phyloP scores from a whole-genome alignment of 2,329 filamentous ascomycete species.

The Graphilbum ipis-grandicollis region DNA sequence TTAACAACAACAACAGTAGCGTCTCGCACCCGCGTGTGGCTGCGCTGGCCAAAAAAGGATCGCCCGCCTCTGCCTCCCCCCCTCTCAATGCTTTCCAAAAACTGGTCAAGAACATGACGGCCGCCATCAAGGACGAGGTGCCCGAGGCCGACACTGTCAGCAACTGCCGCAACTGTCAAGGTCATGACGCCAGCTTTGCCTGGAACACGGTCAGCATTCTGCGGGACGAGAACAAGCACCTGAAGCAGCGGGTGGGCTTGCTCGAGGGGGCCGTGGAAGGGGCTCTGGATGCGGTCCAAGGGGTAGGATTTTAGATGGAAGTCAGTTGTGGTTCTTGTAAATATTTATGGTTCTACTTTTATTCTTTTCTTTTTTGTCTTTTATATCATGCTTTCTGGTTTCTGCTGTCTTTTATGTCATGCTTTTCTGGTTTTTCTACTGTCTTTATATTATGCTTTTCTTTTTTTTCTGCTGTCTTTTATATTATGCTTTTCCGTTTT shows the following conservation, averaged over 20 bases:
- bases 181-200: conserved; percentile 39
- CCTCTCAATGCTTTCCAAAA: conserved; percentile 30
- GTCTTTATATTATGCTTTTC: too few species aligned
- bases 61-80: conserved; percentile 13
- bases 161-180: conserved; percentile 37
- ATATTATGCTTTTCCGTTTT: too few species aligned
- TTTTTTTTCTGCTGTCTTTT: too few species aligned
- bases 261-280: conserved; percentile 43
- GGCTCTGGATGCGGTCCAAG: conserved; percentile 41
- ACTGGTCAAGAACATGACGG: conserved; percentile 26
- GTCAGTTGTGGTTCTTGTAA: too few species aligned
- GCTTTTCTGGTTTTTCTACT: too few species aligned
- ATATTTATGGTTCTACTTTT: too few species aligned
- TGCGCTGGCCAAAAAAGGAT: too few species aligned
- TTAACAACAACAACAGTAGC: conserved; percentile 2
- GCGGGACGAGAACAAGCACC: conserved; percentile 41
- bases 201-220: conserved; percentile 48
- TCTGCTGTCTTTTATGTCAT: too few species aligned
- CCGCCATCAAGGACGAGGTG: conserved; percentile 13
- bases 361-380: too few species aligned
- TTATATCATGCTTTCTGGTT: too few species aligned
- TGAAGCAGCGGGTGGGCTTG: conserved; percentile 41
- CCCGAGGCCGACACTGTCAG: conserved; percentile 8
- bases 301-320: conserved; percentile 32
- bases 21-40: conserved; percentile 8